Percentiles rank a stretch among this genome's conserved stretches.
Evolutionary conservation across 2,329 filamentous ascomycete species (phyloP).

Genomic region (Volutella citrinella): DNA sequence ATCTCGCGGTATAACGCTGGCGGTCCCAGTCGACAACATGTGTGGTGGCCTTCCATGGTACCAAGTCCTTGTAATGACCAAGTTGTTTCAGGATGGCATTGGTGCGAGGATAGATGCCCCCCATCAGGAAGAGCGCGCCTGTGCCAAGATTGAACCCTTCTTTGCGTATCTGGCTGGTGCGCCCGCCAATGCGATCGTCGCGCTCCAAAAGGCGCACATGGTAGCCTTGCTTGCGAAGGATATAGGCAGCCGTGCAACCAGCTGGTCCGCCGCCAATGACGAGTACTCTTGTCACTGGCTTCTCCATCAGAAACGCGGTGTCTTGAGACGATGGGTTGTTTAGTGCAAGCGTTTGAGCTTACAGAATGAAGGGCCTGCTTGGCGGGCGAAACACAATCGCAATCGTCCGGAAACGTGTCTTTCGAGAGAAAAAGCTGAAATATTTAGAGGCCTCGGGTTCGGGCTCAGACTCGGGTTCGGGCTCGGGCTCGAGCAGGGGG

Average conservation of each 20-base stretch:
- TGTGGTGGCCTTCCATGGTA: not conserved
- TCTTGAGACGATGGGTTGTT: not conserved
- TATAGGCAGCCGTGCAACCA: conserved; percentile 1
- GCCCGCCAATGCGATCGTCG: not conserved
- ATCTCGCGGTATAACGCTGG: conserved; percentile 1
- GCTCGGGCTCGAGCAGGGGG: no score
- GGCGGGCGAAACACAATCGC: no score
- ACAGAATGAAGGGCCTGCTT: no score
- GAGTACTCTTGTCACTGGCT: not conserved
- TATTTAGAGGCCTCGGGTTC: no score
- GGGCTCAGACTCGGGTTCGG: no score
- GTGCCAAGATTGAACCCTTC: conserved; percentile 1
- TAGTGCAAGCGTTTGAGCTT: not conserved
- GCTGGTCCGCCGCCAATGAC: conserved; percentile 1
- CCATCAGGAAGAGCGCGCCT: conserved; percentile 1
- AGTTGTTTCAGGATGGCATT: conserved; percentile 1
- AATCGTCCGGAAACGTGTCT: no score
- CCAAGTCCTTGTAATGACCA: not conserved
- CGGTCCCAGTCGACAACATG: conserved; percentile 1
- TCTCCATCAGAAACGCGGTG: not conserved
- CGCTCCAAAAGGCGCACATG: not conserved
- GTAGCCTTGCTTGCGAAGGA: not conserved
- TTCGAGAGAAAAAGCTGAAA: no score
- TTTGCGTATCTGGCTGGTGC: conserved; percentile 1
- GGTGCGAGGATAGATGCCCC: conserved; percentile 1